These are phyloP conservation scores for Lathyrus sativus DNA, from an alignment of 306 rosid species.

Conservation along the genomic window DNA sequence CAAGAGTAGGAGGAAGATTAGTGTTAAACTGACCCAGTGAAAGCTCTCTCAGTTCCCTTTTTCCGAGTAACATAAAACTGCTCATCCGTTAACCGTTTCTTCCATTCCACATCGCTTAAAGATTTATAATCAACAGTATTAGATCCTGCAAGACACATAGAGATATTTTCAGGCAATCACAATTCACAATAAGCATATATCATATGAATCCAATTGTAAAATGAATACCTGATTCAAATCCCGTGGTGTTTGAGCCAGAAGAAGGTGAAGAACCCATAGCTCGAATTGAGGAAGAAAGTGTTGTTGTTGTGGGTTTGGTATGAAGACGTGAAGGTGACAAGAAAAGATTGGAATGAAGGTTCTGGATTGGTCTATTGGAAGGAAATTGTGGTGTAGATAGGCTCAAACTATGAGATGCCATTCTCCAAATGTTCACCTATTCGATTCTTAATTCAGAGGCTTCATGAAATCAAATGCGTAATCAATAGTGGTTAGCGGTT, in stretches of 20 bases:
- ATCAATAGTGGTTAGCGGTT: not conserved
- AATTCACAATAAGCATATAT: slow-evolving; percentile 18
- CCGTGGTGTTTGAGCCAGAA: slow-evolving; percentile 60
- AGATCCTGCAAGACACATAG: slow-evolving; percentile 50
- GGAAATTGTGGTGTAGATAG: slow-evolving; percentile 46
- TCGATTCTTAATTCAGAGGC: not conserved
- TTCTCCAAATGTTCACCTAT: slow-evolving; percentile 14
- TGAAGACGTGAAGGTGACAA: slow-evolving; percentile 40
- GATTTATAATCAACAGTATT: slow-evolving; percentile 59
- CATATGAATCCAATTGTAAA: no score
- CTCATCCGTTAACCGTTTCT: slow-evolving; percentile 62
- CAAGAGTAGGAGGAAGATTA: not conserved
- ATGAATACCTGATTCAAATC: slow-evolving; percentile 49
- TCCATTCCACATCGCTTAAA: slow-evolving; percentile 69
- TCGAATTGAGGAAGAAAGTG: slow-evolving; percentile 45
- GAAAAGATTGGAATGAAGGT: slow-evolving; percentile 38
- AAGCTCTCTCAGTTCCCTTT: slow-evolving; percentile 97
- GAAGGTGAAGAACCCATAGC: slow-evolving; percentile 88
- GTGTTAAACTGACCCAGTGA: slow-evolving; percentile 52
- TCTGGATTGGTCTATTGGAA: slow-evolving; percentile 36
- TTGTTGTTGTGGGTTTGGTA: slow-evolving; percentile 44
- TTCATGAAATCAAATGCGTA: not conserved
- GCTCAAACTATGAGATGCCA: slow-evolving; percentile 57
- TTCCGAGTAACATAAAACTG: slow-evolving; percentile 80
- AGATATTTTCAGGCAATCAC: slow-evolving; percentile 7